Conservation (phyloP, 2,329 filamentous ascomycete genomes). For the Cladosporium halotolerans region DNA sequence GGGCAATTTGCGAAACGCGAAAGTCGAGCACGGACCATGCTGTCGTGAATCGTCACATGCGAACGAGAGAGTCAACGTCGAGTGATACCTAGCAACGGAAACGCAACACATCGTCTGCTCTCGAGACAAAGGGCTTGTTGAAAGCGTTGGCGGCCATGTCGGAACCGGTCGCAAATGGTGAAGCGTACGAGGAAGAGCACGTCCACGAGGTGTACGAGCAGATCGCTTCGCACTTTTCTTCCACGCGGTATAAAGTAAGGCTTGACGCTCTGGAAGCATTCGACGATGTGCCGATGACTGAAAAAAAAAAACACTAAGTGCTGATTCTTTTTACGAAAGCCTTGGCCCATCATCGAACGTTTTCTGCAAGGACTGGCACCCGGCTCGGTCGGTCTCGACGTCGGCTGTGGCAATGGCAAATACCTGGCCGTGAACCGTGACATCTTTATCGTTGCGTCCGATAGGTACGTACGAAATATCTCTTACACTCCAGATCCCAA, state of each 20-base stretch:
- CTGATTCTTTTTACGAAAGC: conserved; percentile 39
- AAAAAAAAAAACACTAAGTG: neutral
- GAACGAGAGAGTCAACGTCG: too few relatives aligned
- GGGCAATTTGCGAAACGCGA: neutral
- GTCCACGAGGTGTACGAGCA: conserved; percentile 89
- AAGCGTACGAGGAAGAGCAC: conserved; percentile 70
- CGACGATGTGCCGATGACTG: neutral
- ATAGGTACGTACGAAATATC: conserved; percentile 55
- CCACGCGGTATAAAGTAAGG: conserved; percentile 63
- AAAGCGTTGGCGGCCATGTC: too few relatives aligned
- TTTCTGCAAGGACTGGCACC: conserved; percentile 63
- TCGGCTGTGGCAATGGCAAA: conserved; percentile 97
- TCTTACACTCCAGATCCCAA: neutral
- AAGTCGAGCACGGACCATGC: neutral
- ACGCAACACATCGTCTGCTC: too few relatives aligned
- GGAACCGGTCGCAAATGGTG: neutral
- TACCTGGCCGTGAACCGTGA: conserved; percentile 74
- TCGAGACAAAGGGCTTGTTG: too few relatives aligned
- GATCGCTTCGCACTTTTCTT: conserved; percentile 78
- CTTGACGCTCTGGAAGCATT: neutral
- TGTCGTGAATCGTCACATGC: too few relatives aligned
- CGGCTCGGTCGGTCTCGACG: conserved; percentile 77
- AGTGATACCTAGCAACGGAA: too few relatives aligned
- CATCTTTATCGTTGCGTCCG: conserved; percentile 76
- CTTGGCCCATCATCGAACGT: conserved; percentile 83